Conservation (phyloP, 129 eudicot species). For the Logfia minima region DNA sequence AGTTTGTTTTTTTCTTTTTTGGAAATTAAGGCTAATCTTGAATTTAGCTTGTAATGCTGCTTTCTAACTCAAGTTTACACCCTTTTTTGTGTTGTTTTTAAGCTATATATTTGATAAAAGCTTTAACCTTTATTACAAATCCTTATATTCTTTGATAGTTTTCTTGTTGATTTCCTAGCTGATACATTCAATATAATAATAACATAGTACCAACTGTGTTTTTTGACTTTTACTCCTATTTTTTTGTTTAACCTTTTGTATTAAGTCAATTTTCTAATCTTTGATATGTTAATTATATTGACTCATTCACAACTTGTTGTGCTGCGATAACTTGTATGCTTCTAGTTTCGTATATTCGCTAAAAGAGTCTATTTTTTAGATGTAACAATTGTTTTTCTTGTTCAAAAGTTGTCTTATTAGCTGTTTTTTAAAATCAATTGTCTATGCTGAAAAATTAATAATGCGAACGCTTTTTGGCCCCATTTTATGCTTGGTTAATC, state of each 20-base stretch:
- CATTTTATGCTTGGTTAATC: background rate
- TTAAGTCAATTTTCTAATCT: background rate
- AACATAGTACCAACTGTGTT: background rate
- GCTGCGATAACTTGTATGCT: slow-evolving; percentile 9
- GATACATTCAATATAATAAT: slow-evolving; percentile 1
- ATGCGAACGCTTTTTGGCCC: too few relatives aligned
- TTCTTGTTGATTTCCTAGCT: slow-evolving; percentile 3
- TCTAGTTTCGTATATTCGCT: slow-evolving; percentile 16
- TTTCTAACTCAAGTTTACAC: background rate
- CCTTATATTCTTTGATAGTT: slow-evolving; percentile 2
- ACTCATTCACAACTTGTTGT: background rate
- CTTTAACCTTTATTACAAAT: slow-evolving; percentile 19
- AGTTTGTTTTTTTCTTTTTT: background rate
- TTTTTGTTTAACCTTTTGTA: background rate
- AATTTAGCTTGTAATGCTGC: slow-evolving; percentile 3
- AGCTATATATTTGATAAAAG: slow-evolving; percentile 27
- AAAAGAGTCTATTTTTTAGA: slow-evolving; percentile 14
- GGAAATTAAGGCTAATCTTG: background rate
- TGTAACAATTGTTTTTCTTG: slow-evolving; percentile 21
- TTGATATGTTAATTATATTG: background rate
- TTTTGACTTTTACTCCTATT: background rate
- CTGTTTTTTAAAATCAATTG: slow-evolving; percentile 8
- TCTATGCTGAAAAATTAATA: too few relatives aligned
- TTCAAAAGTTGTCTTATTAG: slow-evolving; percentile 19
- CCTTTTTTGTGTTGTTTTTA: slow-evolving; percentile 10